Percentiles rank a stretch among this genome's conserved stretches.
Evolutionary conservation across 306 rosid genomes (phyloP).

Genomic region (Prunus salicina): DNA sequence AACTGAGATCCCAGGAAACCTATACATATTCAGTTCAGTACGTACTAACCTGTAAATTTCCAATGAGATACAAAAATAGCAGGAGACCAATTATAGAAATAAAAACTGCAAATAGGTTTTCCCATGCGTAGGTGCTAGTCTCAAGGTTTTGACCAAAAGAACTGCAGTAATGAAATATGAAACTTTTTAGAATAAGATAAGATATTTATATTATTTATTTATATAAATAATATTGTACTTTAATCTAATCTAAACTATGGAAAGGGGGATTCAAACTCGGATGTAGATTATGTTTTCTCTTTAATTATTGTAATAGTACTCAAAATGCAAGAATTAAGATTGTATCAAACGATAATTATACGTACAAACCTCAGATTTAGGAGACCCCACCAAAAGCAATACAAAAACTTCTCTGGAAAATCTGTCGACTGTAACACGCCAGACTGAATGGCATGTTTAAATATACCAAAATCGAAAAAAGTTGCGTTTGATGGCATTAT

Average conservation of each 20-base stretch:
- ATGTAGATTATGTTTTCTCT: too few relatives aligned
- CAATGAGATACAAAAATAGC: not conserved
- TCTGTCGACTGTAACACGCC: not conserved
- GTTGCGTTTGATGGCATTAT: not conserved
- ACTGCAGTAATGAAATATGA: not conserved
- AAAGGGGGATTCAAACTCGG: fast-evolving
- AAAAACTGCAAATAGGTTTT: not conserved
- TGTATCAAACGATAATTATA: too few relatives aligned
- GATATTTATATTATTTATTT: too few relatives aligned
- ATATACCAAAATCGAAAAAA: not conserved
- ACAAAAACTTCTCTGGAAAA: not conserved
- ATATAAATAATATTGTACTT: fast-evolving
- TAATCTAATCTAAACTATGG: too few relatives aligned
- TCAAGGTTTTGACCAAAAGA: not conserved
- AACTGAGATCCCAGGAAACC: too few relatives aligned
- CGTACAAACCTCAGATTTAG: not conserved
- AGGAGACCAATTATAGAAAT: not conserved
- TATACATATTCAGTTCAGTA: too few relatives aligned
- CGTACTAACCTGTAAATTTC: not conserved
- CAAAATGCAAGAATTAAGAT: too few relatives aligned
- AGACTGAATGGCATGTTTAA: not conserved
- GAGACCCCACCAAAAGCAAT: slow-evolving; percentile 7
- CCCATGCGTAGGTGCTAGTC: not conserved
- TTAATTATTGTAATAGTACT: too few relatives aligned
- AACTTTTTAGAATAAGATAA: too few relatives aligned